Percentiles rank a stretch among this genome's conserved stretches.
Conservation (phyloP, 257 asterid genomes). For the Penstemon barbatus region DNA sequence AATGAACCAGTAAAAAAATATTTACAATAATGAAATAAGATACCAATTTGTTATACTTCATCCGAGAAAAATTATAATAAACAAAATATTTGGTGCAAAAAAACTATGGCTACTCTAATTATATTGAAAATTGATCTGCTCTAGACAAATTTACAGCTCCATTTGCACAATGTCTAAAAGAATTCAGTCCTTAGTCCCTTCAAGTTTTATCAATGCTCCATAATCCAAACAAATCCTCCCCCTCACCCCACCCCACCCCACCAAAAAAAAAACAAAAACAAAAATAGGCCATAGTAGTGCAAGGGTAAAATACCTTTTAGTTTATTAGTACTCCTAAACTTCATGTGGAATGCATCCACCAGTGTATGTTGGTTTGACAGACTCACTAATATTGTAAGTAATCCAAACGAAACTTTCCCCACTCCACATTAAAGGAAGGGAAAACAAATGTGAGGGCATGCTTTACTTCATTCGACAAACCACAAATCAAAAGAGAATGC, state of each 20-base stretch:
- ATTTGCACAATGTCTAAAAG: not conserved
- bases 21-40: not conserved
- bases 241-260: no score
- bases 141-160: not conserved
- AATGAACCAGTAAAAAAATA: not conserved
- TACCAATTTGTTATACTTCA: not conserved
- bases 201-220: no score
- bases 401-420: not conserved
- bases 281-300: no score
- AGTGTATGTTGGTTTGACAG: not conserved
- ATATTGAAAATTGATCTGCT: not conserved
- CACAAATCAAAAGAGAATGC: not conserved
- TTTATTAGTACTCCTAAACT: not conserved
- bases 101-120: not conserved
- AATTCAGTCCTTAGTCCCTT: slow-evolving; percentile 3
- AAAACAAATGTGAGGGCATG: not conserved
- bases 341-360: not conserved
- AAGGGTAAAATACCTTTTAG: not conserved
- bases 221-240: no score
- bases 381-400: not conserved
- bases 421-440: not conserved
- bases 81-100: not conserved
- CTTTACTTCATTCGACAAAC: not conserved
- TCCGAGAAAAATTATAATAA: slow-evolving; percentile 4
- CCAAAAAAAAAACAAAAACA: no score